phyloP scores from a whole-genome alignment of 371 early-diverging fungal genomes.

The Chytridium lagenaria region DNA sequence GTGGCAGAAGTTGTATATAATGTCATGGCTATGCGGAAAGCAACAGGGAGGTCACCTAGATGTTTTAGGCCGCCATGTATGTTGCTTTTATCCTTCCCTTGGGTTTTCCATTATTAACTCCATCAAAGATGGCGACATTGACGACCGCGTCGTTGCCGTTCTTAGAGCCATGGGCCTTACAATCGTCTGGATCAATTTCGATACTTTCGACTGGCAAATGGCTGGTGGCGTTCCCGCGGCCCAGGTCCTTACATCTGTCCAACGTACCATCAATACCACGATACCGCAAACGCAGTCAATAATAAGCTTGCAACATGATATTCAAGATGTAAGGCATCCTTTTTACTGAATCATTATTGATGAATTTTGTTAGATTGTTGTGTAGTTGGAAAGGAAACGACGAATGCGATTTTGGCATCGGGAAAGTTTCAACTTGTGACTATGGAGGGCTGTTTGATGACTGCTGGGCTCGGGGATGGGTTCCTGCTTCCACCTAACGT shows the following conservation, averaged over 20 bases:
- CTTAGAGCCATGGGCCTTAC: conserved; percentile 37
- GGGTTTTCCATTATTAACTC: neutral
- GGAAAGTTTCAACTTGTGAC: neutral
- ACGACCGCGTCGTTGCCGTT: conserved; percentile 45
- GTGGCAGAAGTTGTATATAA: conserved; percentile 66
- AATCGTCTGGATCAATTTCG: conserved; percentile 20
- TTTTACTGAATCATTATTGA: neutral
- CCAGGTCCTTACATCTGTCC: neutral
- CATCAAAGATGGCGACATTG: conserved; percentile 46
- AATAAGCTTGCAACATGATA: neutral
- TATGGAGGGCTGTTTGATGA: neutral
- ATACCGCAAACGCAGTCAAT: too few species aligned
- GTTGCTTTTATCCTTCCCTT: neutral
- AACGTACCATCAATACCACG: too few species aligned
- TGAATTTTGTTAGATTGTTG: neutral
- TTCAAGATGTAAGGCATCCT: neutral
- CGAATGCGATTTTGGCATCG: neutral
- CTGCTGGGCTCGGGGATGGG: conserved; percentile 1
- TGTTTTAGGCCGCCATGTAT: conserved; percentile 53
- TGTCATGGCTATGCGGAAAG: conserved; percentile 11
- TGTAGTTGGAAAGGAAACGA: neutral
- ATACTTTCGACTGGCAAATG: neutral
- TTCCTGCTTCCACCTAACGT: neutral
- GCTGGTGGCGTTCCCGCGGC: neutral
- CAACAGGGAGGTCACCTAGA: conserved; percentile 34